Conservation (phyloP, 768 basidiomycete species). For the Russula dissimulans region DNA sequence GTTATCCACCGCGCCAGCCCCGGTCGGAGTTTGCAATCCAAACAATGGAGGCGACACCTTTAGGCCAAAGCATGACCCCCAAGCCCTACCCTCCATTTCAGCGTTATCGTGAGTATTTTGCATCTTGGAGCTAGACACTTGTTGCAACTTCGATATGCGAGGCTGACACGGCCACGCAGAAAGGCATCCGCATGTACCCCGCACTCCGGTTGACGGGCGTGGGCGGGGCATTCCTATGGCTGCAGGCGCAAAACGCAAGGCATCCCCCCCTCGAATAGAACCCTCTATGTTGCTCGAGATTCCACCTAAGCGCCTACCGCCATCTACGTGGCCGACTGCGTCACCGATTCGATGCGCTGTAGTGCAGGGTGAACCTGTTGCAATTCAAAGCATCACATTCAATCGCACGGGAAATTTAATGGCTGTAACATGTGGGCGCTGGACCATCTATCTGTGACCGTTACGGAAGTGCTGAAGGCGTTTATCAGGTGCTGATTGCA, state of each 20-base stretch:
- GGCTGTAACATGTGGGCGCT: slow-evolving; percentile 47
- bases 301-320: slow-evolving; percentile 25
- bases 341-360: slow-evolving; percentile 29
- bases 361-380: slow-evolving; percentile 40
- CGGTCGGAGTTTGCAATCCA: slow-evolving; percentile 3
- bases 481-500: slow-evolving; percentile 47
- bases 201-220: slow-evolving; percentile 4
- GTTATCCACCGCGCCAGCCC: slow-evolving; percentile 9
- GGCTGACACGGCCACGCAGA: slow-evolving; percentile 1
- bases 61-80: background rate
- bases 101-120: slow-evolving; percentile 8
- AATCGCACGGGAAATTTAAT: slow-evolving; percentile 46
- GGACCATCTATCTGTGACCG: background rate
- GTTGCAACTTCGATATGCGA: background rate
- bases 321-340: slow-evolving; percentile 41
- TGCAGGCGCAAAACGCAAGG: slow-evolving; percentile 15
- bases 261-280: slow-evolving; percentile 11
- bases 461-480: background rate
- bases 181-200: background rate
- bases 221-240: background rate
- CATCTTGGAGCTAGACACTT: background rate
- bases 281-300: background rate
- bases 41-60: background rate
- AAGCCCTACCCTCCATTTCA: slow-evolving; percentile 1
- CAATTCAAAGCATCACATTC: slow-evolving; percentile 41